Evolutionary conservation across 179 eudicot species (phyloP).

Genomic region (Sideroxylon spinosum): DNA sequence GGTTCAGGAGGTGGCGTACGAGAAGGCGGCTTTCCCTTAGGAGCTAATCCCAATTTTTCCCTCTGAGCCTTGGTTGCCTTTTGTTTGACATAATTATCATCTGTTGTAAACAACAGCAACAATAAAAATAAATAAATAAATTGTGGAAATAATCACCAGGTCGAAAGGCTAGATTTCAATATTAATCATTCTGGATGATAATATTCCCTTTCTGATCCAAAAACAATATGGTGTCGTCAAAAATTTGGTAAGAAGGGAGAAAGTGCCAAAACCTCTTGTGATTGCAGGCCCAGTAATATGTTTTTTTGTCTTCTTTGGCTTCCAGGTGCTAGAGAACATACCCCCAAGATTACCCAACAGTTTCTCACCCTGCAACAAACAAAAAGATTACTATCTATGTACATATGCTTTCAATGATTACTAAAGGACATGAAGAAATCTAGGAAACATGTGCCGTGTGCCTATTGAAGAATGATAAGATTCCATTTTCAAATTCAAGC

Average conservation of each 20-base stretch:
- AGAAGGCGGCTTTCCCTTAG: slow-evolving; percentile 38
- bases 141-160: not conserved
- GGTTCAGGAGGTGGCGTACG: slow-evolving; percentile 62
- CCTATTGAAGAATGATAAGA: too few relatives aligned
- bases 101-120: slow-evolving; percentile 11
- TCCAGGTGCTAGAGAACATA: slow-evolving; percentile 93
- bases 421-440: not conserved
- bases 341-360: slow-evolving; percentile 83
- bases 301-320: slow-evolving; percentile 67
- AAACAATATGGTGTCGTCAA: not conserved
- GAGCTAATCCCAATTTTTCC: slow-evolving; percentile 57
- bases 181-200: not conserved
- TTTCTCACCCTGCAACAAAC: slow-evolving; percentile 72
- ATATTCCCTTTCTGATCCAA: not conserved
- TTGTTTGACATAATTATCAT: slow-evolving; percentile 31
- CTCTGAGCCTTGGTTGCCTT: slow-evolving; percentile 59
- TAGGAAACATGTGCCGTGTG: not conserved
- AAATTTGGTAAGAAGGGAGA: not conserved
- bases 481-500: too few relatives aligned
- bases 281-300: slow-evolving; percentile 59
- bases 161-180: not conserved
- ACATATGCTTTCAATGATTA: slow-evolving; percentile 8
- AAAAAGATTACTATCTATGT: not conserved
- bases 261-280: slow-evolving; percentile 44
- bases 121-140: too few relatives aligned